Base-by-base conservation (phyloP, 108 stramenopile species). In the Skeletonema marinoi region DNA sequence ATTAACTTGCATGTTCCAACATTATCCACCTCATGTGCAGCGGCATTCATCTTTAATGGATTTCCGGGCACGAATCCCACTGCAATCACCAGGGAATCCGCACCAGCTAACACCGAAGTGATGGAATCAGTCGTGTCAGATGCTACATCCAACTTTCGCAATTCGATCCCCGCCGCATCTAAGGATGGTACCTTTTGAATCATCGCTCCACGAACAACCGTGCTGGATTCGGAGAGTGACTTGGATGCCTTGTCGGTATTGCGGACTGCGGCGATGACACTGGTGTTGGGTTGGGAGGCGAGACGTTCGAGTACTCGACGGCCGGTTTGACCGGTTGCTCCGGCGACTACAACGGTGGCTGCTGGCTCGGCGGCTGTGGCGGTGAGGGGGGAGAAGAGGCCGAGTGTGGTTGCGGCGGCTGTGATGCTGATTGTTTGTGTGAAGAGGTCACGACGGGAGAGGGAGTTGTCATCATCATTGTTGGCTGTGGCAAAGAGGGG, bases 241-340 rank as follows among this genome's bases (percentile, higher is more conserved):
- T 87, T 83, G 25, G 59, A 69, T 33, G 90, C 92, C 88, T 88
- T 93, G 32, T 87, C 89, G 3, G 90, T 85, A 71, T 90, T 89
- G 29, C 94, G 87, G 19, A 95, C 94, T 7, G 89, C 94, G 11
- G 87, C 94, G 31, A 91, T 65, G 4, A 90, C 87, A 10, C 76
- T 19, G 0, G 86, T 48, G 31, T 54, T 65, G 21, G 77, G 62
- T 14, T 36, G 56, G 3, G 72, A 71, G 3, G 87, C 89, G 21
- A 95, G 66, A 7, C 89, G 87, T 75, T 95, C 90, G 38, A 93
- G 72, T 19, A 93, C 63, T 10, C 92, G 88, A 7, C 90, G 82
- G 25, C 94, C 94, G 1, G 92, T 95, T 54, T 95, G 92, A 13
- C 94, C 94, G 30, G 92, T 93, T 50, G 94, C 88, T 31, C 94